Percentiles rank a stretch among this genome's conserved stretches.
Conservation (phyloP, 495 filamentous ascomycete genomes). For the Schizothecium vesticola region DNA sequence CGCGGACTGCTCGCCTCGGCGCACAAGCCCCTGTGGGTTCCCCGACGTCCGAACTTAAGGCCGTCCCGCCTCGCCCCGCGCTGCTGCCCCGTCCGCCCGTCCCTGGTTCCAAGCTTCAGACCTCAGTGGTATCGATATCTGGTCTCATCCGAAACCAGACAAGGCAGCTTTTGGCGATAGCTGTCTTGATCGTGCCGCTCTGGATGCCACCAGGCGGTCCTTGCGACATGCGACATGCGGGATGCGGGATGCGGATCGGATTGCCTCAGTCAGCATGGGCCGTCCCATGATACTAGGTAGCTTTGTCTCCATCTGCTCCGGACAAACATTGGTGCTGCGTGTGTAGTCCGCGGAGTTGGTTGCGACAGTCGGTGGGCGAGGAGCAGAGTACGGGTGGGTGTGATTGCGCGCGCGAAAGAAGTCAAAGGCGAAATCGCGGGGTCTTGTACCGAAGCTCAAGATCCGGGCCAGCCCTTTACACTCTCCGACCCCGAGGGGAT, state of each 20-base stretch:
- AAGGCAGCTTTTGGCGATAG: not conserved
- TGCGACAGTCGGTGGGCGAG: not conserved
- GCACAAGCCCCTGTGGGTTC: conserved; percentile 6
- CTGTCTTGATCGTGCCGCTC: not conserved
- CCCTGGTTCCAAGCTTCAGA: not conserved
- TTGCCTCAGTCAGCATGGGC: not conserved
- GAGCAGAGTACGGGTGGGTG: not conserved
- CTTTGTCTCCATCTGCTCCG: not conserved
- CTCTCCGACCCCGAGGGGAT: not conserved
- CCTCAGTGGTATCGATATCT: not conserved
- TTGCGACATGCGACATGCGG: not conserved
- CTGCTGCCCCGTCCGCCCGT: not conserved
- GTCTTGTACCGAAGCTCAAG: not conserved
- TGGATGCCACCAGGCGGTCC: not conserved
- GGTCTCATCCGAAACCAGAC: not conserved
- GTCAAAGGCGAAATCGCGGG: not conserved
- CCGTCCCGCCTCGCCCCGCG: not conserved
- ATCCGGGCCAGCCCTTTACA: not conserved
- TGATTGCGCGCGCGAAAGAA: not conserved
- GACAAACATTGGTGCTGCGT: not conserved
- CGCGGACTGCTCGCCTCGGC: conserved; percentile 5
- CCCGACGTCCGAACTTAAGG: conserved; percentile 5
- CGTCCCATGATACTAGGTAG: not conserved
- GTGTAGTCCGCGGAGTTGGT: not conserved
- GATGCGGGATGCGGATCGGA: not conserved